Evolutionary conservation across 208 protist genomes (phyloP).

Genomic region (Acanthamoeba triangularis): DNA sequence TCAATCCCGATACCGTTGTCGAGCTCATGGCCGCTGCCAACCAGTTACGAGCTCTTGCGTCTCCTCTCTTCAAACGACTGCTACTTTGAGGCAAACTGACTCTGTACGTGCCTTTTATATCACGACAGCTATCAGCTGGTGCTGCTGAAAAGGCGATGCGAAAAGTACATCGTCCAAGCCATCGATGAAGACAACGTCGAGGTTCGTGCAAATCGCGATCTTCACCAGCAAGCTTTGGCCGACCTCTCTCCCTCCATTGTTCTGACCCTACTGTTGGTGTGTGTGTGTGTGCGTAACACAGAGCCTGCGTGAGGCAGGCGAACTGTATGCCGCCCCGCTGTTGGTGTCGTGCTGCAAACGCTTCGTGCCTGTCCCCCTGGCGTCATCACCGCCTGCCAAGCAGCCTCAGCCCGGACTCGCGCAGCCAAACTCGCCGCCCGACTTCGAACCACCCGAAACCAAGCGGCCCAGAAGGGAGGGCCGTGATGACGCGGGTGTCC

Average conservation of each 20-base stretch:
- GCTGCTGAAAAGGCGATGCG: neutral
- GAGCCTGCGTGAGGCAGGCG: neutral
- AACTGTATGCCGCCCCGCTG: neutral
- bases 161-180: slow-evolving; percentile 15
- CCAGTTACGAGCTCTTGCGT: neutral
- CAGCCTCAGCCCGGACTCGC: too few species aligned
- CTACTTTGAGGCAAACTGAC: neutral
- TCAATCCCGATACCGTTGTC: slow-evolving; percentile 35
- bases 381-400: too few species aligned
- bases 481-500: too few species aligned
- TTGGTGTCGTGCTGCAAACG: slow-evolving; percentile 42
- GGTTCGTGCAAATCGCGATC: neutral
- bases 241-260: too few species aligned
- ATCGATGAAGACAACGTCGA: slow-evolving; percentile 9
- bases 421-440: too few species aligned
- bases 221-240: too few species aligned
- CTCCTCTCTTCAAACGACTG: neutral
- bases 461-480: too few species aligned
- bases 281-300: too few species aligned
- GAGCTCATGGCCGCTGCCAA: slow-evolving; percentile 25
- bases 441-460: too few species aligned
- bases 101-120: neutral
- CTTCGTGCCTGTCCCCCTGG: neutral
- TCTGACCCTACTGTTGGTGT: too few species aligned
- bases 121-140: neutral